Evolutionary conservation across 192 early-diverging fungal species (phyloP), one percentile per base, ranked within the genome.

Genomic region (Ambispora gerdemannii): DNA sequence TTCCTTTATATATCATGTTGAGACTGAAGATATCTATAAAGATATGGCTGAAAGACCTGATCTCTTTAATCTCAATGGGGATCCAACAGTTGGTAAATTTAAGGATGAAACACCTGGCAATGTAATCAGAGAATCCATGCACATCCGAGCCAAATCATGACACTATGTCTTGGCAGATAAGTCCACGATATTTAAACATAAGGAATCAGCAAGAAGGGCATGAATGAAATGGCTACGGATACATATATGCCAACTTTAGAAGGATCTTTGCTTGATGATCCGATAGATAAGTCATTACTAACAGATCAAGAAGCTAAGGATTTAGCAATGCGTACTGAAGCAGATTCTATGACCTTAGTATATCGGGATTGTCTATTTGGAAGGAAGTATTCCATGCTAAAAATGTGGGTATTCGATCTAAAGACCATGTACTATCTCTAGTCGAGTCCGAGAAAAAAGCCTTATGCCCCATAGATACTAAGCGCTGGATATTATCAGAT

Each of bases 11-110:
- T 61, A 34, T 61, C 0, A 3, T 17, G 30, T 32, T 32, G 30
- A 61, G 17, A 61, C 59, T 61, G 59, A 61, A 32, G 30, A 61
- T 61, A 61, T 61, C 30, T 61, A 61, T 61, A 61, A 61, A 22
- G 59, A 61, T 61, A 61, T 61, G 59, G 59, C 4, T 3, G 59
- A 61, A 61, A 3, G 30, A 61, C 59, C 59, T 32, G 30, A 61
- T 32, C 13, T 61, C 2, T 61, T 61, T 19, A 17, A 61, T 31
- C 59, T 61, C 35, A 61, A 61, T 32, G 59, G 17, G 30, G 0
- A 1, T 31, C 30, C 1, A 32, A 32, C 30, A 19, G 11, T 61
- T 32, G 59, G 59, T 0, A 0, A 3, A 4, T 61, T 61, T 22
- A 61, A 61, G 17, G 59, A 61, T 36, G 30, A 61, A 19, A n/a